Evolutionary conservation across 2,329 filamentous ascomycete genomes (phyloP), one percentile per base, ranked within the genome.

Genomic region (Ophiostoma montium): DNA sequence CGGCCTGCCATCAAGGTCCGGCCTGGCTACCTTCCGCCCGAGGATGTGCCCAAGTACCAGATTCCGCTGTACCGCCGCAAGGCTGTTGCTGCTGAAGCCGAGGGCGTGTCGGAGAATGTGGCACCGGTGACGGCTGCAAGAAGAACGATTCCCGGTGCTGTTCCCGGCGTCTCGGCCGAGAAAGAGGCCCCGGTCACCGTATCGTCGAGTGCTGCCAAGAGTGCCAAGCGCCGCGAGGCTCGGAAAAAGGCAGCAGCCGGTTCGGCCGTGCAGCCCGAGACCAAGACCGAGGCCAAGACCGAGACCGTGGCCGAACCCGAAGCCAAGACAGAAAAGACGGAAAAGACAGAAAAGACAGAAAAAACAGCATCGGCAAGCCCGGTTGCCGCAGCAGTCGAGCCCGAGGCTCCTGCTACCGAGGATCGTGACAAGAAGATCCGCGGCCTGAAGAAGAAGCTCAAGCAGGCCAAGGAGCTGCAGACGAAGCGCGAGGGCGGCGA

Each of bases 11-110:
- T 96, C 62, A 86, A 86, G 61, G 87, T 98, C 53, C 80, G 87
- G 30, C 90, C 92, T 0, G 94, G 92, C 48, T 98, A 95, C 67
- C 81, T 82, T 32, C 94, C 92, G 1, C 87, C 89, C 1, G 92
- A 98, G 67, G 92, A 98, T 65, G 83, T 96, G 55, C 88, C 95
- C 62, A 73, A 95, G 42, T 98, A 98, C 75, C 94, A 88, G 70
- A 30, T 42, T 15, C 42, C 42, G 2, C 42, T 44, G 27, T 44
- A 19, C 30, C 42, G 94, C 65, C 82, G 86, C 50, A 88, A 82
- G 1, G 89, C 89, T 46, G 84, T 87, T 4, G 90, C 90, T 21
- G 84, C 87, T 1, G 76, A 76, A 43, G 73, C 42, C 15, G 23
- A 43, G 19, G 33, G 43, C 18, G n/a, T 18, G 23, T 13, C 38